These are phyloP conservation scores for Acanthamoeba rhysodes DNA, from an alignment of 208 protist species.

Conservation along the genomic window DNA sequence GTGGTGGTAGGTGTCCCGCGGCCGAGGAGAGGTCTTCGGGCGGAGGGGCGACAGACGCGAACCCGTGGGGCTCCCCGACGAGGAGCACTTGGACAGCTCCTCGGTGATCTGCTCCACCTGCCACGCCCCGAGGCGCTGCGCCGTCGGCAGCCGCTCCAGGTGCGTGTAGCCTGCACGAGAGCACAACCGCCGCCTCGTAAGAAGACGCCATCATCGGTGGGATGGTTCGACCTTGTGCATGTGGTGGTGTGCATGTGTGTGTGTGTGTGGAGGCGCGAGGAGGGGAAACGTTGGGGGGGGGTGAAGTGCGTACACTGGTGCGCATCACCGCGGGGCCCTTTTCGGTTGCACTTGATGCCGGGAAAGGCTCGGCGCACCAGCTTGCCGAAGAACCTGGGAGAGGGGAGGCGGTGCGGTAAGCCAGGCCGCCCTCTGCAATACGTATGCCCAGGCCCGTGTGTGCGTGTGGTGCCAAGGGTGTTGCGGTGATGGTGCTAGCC, in stretches of 20 bases:
- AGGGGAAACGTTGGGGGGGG: background rate
- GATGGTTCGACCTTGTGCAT: too few species aligned
- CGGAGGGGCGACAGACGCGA: background rate
- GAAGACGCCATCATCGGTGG: too few species aligned
- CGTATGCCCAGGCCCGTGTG: too few species aligned
- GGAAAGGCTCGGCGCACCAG: conserved; percentile 39
- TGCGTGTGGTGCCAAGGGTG: too few species aligned
- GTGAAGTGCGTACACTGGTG: background rate
- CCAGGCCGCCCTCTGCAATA: too few species aligned
- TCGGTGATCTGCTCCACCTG: background rate
- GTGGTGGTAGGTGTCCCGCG: too few species aligned
- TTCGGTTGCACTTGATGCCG: conserved; percentile 48
- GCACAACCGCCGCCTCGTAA: too few species aligned
- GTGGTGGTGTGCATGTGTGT: too few species aligned
- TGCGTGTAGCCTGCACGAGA: background rate
- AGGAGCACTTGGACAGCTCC: background rate
- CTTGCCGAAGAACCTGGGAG: conserved; percentile 15
- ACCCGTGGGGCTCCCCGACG: background rate
- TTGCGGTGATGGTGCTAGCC: too few species aligned
- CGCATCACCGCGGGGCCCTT: conserved; percentile 33
- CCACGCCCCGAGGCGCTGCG: background rate
- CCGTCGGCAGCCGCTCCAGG: background rate
- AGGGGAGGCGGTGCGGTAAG: too few species aligned
- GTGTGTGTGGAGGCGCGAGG: background rate
- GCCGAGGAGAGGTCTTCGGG: background rate